phyloP scores from a whole-genome alignment of 225 moss, liverwort and hornwort genomes.

The Asterella californica region DNA sequence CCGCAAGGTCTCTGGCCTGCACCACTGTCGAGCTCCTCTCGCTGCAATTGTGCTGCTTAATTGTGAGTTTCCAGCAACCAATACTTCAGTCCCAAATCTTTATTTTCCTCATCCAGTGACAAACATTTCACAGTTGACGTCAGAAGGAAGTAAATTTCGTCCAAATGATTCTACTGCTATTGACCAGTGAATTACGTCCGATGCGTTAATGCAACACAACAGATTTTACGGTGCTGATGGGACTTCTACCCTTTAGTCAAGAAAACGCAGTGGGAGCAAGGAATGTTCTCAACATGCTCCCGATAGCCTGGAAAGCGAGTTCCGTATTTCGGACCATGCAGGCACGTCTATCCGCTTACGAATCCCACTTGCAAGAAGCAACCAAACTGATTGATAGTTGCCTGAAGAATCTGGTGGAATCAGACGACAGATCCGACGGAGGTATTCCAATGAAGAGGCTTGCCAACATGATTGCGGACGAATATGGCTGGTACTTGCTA shows the following conservation, averaged over 20 bases:
- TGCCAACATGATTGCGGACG: slow-evolving; percentile 55
- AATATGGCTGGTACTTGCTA: slow-evolving; percentile 79
- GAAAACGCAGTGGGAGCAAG: slow-evolving; percentile 66
- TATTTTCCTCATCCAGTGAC: too few relatives aligned
- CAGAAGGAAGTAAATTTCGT: not conserved
- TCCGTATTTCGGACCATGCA: slow-evolving; percentile 65
- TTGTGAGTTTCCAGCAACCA: slow-evolving; percentile 48
- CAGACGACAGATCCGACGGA: slow-evolving; percentile 6
- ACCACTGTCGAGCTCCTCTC: slow-evolving; percentile 84
- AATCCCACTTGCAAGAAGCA: slow-evolving; percentile 51
- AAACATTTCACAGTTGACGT: not conserved
- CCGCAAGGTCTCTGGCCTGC: slow-evolving; percentile 56
- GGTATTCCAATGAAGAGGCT: slow-evolving; percentile 39
- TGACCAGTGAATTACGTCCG: not conserved
- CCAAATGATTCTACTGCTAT: not conserved
- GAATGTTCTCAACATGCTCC: slow-evolving; percentile 55
- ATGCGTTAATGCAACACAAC: not conserved
- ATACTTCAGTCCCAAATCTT: not conserved
- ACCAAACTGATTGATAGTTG: slow-evolving; percentile 41
- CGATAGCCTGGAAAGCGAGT: slow-evolving; percentile 64
- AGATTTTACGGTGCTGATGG: slow-evolving; percentile 85
- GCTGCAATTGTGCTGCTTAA: slow-evolving; percentile 69
- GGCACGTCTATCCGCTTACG: slow-evolving; percentile 55
- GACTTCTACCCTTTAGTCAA: slow-evolving; percentile 63
- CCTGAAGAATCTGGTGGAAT: slow-evolving; percentile 13